Conservation (phyloP, 805 yeast genomes). For the Torulaspora maleeae region DNA sequence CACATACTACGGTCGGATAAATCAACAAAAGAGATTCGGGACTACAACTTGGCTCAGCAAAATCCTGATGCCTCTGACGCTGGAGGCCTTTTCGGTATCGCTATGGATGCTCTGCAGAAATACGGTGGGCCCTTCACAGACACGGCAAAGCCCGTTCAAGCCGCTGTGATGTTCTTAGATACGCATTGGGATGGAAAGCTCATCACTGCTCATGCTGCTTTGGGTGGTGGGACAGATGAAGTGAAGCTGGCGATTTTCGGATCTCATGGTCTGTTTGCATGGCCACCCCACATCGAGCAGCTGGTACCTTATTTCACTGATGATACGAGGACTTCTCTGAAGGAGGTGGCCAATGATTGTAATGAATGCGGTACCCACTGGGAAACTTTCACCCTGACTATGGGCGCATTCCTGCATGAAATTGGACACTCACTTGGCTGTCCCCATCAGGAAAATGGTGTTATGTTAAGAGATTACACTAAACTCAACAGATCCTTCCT, state of each 20-base stretch:
- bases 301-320: slow-evolving; percentile 67
- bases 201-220: slow-evolving; percentile 84
- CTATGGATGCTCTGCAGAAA: slow-evolving; percentile 61
- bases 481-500: slow-evolving; percentile 77
- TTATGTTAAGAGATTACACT: slow-evolving; percentile 84
- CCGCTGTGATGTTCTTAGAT: slow-evolving; percentile 82
- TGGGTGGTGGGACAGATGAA: slow-evolving; percentile 78
- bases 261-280: slow-evolving; percentile 83
- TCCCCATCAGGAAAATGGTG: slow-evolving; percentile 87
- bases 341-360: slow-evolving; percentile 86
- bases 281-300: slow-evolving; percentile 83
- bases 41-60: slow-evolving; percentile 83
- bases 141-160: slow-evolving; percentile 53
- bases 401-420: slow-evolving; percentile 95
- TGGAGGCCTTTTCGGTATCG: slow-evolving; percentile 75
- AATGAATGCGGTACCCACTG: slow-evolving; percentile 80
- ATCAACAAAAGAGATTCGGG: slow-evolving; percentile 66
- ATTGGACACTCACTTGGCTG: slow-evolving; percentile 88
- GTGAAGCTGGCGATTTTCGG: slow-evolving; percentile 87
- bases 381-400: slow-evolving; percentile 81
- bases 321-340: slow-evolving; percentile 53
- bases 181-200: slow-evolving; percentile 68
- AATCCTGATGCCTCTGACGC: slow-evolving; percentile 63
- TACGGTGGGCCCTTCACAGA: slow-evolving; percentile 52
- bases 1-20: slow-evolving; percentile 67